Conservation (phyloP, 371 early-diverging fungal species). For the Haplosporangium sp. region DNA sequence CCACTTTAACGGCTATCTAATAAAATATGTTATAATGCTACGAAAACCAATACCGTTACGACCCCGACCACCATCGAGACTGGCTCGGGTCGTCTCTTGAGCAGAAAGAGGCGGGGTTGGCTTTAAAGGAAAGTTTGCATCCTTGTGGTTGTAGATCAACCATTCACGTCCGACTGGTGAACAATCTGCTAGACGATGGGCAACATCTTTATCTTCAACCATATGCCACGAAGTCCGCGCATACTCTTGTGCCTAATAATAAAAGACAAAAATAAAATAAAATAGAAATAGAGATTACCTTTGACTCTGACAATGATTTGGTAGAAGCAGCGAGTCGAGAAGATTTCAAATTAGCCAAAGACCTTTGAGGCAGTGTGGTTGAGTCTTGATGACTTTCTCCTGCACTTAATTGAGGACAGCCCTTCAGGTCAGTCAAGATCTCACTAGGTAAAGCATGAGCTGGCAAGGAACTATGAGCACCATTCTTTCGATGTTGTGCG, state of each 20-base stretch:
- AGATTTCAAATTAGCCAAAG: neutral
- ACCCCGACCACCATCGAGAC: too few species aligned
- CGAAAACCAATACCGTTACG: too few species aligned
- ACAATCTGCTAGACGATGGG: slow-evolving; percentile 30
- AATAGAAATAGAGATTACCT: neutral
- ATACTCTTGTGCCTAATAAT: slow-evolving; percentile 47
- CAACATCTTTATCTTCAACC: slow-evolving; percentile 43
- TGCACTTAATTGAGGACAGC: neutral
- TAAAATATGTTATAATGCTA: too few species aligned
- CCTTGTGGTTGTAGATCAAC: slow-evolving; percentile 26
- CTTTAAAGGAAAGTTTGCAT: neutral
- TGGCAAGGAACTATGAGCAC: slow-evolving; percentile 5
- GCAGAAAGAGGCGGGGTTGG: too few species aligned
- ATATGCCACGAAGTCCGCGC: slow-evolving; percentile 49
- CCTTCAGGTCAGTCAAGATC: neutral
- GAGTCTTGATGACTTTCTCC: neutral
- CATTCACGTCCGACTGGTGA: slow-evolving; percentile 35
- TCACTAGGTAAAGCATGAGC: neutral
- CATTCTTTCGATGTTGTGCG: neutral
- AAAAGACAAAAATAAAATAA: neutral
- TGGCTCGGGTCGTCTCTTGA: too few species aligned
- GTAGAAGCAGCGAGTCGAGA: neutral
- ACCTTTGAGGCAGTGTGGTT: neutral
- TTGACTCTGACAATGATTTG: neutral
- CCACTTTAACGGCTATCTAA: too few species aligned